Base-by-base conservation (phyloP, 176 grass and related monocot species). In the Dendrocalamus sinicus region DNA sequence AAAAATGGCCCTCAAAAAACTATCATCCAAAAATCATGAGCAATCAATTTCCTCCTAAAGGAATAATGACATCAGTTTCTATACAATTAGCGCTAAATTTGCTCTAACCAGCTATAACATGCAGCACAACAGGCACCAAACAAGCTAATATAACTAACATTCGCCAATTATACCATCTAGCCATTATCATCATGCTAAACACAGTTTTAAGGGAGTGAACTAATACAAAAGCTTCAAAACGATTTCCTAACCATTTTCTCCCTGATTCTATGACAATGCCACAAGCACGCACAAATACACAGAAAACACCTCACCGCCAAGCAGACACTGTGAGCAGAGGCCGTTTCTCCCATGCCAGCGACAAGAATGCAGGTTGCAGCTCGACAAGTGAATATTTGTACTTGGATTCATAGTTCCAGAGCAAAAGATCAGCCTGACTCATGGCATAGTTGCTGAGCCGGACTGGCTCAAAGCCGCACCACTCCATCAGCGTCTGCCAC, bases 381-480 rank as follows among this genome's bases (percentile, higher is more conserved):
- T 99, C 76, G 4, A 90, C 84, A 72, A 96, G 94, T 8, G 86
- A 89, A 61, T 99, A 99, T 52, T 96, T 92, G 81, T 86, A 72
- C 83, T 95, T 99, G 47, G 94, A 83, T 30, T 94, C 90, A 12
- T 99, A 99, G 73, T 99, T 91, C 97, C 97, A 99, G 41, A 99
- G 93, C 47, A 99, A 50, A 35, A 96, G 75, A 88, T 94, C 90
- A n/a, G 97, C 97, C 39, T 99, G 97, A 84, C 97, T 99, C 59
- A 89, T 72, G 51, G 97, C 93, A 72, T 99, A 99, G 86, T 96
- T 99, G 81, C 94, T 99, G 39, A 94, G 61, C n/a, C 48, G 44
- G 16, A 94, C 88, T 0, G 94, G 90, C 54, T 91, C 50, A 66
- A 99, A 87, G 28, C 92, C 92, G 52, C 86, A 92, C 74, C 86